These are phyloP conservation scores for Scedosporium boydii DNA, from an alignment of 2,329 filamentous ascomycete genomes.

Conservation along the genomic window DNA sequence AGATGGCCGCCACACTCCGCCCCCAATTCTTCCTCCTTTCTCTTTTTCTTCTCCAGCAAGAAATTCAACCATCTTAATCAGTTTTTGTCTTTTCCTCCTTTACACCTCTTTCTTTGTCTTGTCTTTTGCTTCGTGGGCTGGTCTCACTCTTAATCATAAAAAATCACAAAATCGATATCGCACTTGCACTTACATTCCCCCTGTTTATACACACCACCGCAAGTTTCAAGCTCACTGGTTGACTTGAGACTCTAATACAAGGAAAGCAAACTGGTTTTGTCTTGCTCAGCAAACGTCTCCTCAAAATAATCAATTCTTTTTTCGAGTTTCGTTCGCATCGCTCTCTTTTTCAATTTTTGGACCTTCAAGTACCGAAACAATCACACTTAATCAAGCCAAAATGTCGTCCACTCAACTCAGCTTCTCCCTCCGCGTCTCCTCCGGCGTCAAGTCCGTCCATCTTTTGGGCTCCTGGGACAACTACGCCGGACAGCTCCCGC, in stretches of 20 bases:
- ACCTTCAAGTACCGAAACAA: constrained; percentile 10
- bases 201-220: neutral
- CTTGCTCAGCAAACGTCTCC: constrained; percentile 14
- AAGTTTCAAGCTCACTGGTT: constrained; percentile 7
- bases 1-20: constrained; percentile 24
- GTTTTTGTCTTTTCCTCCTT: constrained; percentile 28
- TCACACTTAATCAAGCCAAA: constrained; percentile 6
- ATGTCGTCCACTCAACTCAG: constrained; percentile 64
- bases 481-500: constrained; percentile 88
- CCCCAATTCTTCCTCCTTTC: constrained; percentile 24
- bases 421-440: constrained; percentile 91
- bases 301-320: constrained; percentile 20
- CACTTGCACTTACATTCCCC: constrained; percentile 16
- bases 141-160: constrained; percentile 31
- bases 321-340: neutral
- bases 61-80: constrained; percentile 42
- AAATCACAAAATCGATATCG: constrained; percentile 13
- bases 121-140: constrained; percentile 36
- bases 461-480: constrained; percentile 97
- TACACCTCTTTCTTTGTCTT: constrained; percentile 26
- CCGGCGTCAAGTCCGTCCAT: constrained; percentile 95
- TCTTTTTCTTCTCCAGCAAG: constrained; percentile 56
- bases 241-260: constrained; percentile 6
- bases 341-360: constrained; percentile 8
- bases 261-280: constrained; percentile 8